phyloP scores from a whole-genome alignment of 169 alveolate genomes.

The Cryptosporidium sp. region DNA sequence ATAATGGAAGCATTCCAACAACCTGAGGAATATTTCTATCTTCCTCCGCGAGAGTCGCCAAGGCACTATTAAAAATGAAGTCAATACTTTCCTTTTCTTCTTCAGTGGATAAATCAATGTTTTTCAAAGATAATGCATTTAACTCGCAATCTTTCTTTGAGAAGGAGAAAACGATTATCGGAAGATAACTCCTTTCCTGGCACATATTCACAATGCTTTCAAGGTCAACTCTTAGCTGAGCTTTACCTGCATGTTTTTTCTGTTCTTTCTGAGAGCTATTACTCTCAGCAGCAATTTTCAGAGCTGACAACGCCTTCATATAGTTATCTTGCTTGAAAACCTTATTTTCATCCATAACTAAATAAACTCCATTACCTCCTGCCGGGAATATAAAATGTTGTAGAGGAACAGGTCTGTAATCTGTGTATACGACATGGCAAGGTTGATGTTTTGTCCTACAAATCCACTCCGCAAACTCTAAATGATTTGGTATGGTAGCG shows the following conservation, averaged over 20 bases:
- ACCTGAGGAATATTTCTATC: slow-evolving; percentile 94
- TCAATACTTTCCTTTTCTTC: slow-evolving; percentile 93
- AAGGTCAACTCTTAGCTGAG: slow-evolving; percentile 86
- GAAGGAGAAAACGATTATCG: slow-evolving; percentile 97
- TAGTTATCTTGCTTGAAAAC: slow-evolving; percentile 86
- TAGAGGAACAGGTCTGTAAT: slow-evolving; percentile 98
- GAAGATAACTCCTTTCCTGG: slow-evolving; percentile 91
- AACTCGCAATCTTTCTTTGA: slow-evolving; percentile 97
- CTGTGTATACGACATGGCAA: slow-evolving; percentile 97
- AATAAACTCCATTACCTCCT: slow-evolving; percentile 94
- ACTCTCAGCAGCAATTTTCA: slow-evolving; percentile 45
- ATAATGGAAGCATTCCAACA: slow-evolving; percentile 91
- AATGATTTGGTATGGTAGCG: slow-evolving; percentile 99
- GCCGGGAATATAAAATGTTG: slow-evolving; percentile 96
- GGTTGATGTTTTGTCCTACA: slow-evolving; percentile 96
- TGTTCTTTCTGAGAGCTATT: slow-evolving; percentile 71
- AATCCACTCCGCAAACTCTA: slow-evolving; percentile 99
- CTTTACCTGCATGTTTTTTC: slow-evolving; percentile 30
- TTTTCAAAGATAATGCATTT: slow-evolving; percentile 91
- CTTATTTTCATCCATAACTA: slow-evolving; percentile 95
- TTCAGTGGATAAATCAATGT: slow-evolving; percentile 85
- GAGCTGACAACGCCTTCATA: slow-evolving; percentile 77
- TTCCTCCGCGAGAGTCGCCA: slow-evolving; percentile 95
- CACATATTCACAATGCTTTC: slow-evolving; percentile 94
- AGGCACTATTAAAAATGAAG: slow-evolving; percentile 95